Percentiles rank a stretch among this genome's conserved stretches.
Conservation (phyloP, 495 filamentous ascomycete genomes). For the Penicillium macrosclerotiorum region DNA sequence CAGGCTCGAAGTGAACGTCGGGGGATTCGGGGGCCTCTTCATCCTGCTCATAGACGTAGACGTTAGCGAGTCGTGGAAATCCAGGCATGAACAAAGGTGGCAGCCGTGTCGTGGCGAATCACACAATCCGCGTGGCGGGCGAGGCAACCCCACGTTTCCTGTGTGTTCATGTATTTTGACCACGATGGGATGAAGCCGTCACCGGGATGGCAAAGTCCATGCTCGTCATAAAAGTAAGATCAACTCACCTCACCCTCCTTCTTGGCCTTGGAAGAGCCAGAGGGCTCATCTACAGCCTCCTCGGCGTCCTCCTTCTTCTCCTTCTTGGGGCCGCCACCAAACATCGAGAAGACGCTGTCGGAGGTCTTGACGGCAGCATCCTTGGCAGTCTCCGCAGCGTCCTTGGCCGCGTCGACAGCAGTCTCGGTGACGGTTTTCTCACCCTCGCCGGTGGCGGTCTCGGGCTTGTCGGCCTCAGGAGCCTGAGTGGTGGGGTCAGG, state of each 20-base stretch:
- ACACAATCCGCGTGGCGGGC: constrained; percentile 5
- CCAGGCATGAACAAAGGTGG: not conserved
- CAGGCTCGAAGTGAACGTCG: constrained; percentile 95
- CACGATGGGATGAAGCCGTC: too few species aligned
- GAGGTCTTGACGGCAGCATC: constrained; percentile 56
- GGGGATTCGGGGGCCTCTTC: constrained; percentile 77
- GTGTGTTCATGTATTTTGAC: not conserved
- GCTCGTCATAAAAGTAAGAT: too few species aligned
- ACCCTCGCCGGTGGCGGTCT: constrained; percentile 34
- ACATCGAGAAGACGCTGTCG: constrained; percentile 92
- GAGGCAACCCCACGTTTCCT: constrained; percentile 8
- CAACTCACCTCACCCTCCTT: constrained; percentile 55
- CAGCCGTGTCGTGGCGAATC: not conserved
- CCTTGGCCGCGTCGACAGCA: constrained; percentile 38
- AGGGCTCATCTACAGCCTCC: constrained; percentile 73
- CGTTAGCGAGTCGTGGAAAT: too few species aligned
- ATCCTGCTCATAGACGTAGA: constrained; percentile 18
- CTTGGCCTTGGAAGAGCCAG: constrained; percentile 81
- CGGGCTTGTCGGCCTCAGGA: constrained; percentile 42
- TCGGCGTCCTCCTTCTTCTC: constrained; percentile 80
- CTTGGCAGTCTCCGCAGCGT: constrained; percentile 46
- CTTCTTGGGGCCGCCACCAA: constrained; percentile 84
- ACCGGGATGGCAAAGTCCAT: too few species aligned
- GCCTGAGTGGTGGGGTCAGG: constrained; percentile 48
- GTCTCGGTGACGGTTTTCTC: constrained; percentile 40